Evolutionary conservation across 176 grass and related monocot genomes (phyloP).

Genomic region (Juncus inflexus): DNA sequence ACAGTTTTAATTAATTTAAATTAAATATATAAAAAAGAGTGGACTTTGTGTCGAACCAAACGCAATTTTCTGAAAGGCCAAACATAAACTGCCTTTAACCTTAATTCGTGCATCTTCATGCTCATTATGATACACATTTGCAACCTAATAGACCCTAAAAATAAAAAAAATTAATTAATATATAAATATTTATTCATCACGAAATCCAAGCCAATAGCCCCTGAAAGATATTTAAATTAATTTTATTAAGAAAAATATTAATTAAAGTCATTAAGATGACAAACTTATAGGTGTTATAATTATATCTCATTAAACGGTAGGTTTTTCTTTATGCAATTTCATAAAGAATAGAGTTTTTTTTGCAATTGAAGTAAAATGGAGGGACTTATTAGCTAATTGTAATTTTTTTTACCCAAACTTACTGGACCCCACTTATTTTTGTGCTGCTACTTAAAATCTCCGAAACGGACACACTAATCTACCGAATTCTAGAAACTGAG

Average conservation of each 20-base stretch:
- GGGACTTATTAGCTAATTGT: too few species aligned
- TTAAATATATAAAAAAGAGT: too few species aligned
- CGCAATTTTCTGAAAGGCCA: constrained; percentile 99
- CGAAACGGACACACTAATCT: constrained; percentile 74
- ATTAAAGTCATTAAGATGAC: too few species aligned
- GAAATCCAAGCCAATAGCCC: neutral
- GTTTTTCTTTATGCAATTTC: too few species aligned
- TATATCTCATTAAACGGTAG: too few species aligned
- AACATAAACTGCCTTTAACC: constrained; percentile 91
- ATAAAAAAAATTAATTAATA: constrained; percentile 15
- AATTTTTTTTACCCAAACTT: constrained; percentile 63
- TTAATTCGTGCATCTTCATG: constrained; percentile 64
- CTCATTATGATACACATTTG: constrained; percentile 79
- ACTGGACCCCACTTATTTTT: constrained; percentile 97
- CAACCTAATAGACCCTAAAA: constrained; percentile 80
- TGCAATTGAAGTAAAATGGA: too few species aligned
- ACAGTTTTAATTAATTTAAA: too few species aligned
- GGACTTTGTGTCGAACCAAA: constrained; percentile 65
- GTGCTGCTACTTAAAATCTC: constrained; percentile 87
- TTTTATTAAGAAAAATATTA: too few species aligned
- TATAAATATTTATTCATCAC: constrained; percentile 6
- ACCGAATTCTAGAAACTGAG: constrained; percentile 81
- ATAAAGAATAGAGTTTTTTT: too few species aligned
- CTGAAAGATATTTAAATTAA: too few species aligned
- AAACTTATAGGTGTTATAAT: too few species aligned